phyloP scores from a whole-genome alignment of 2,329 filamentous ascomycete genomes.

The Magnaporthales sp. region DNA sequence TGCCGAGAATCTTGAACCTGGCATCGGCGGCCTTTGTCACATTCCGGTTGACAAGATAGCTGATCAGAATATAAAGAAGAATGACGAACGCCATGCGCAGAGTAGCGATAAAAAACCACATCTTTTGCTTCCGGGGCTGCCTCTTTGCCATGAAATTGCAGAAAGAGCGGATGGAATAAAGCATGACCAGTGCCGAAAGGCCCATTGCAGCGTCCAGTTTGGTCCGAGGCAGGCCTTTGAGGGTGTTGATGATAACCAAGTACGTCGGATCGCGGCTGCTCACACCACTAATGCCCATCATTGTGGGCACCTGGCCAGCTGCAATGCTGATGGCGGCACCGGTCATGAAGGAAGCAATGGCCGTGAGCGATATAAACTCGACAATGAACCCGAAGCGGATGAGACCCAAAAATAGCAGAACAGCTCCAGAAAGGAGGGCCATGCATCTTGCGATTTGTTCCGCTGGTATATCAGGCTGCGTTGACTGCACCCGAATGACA shows the following conservation, averaged over 20 bases:
- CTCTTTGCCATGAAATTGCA: constrained; percentile 53
- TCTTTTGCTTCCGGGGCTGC: constrained; percentile 50
- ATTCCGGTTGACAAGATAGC: constrained; percentile 70
- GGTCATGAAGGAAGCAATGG: constrained; percentile 42
- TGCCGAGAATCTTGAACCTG: constrained; percentile 63
- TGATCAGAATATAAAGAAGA: constrained; percentile 80
- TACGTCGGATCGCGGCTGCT: constrained; percentile 37
- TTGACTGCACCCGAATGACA: constrained; percentile 26
- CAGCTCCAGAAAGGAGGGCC: constrained; percentile 33
- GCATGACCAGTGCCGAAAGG: constrained; percentile 54
- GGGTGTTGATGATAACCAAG: constrained; percentile 32
- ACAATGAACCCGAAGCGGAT: constrained; percentile 40
- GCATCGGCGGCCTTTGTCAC: constrained; percentile 43
- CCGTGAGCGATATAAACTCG: constrained; percentile 41
- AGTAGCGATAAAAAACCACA: constrained; percentile 68
- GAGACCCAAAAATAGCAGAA: constrained; percentile 36
- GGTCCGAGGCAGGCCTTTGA: constrained; percentile 30
- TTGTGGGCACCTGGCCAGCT: constrained; percentile 33
- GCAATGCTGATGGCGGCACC: constrained; percentile 42
- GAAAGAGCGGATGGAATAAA: constrained; percentile 54
- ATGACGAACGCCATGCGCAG: constrained; percentile 69
- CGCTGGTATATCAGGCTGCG: constrained; percentile 22
- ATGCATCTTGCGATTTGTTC: constrained; percentile 34
- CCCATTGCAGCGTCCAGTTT: constrained; percentile 65
- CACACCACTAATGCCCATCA: constrained; percentile 33